Evolutionary conservation across 2,329 filamentous ascomycete species (phyloP), one percentile per base, ranked within the genome.

Genomic region (Decorospora gaudefroyi): DNA sequence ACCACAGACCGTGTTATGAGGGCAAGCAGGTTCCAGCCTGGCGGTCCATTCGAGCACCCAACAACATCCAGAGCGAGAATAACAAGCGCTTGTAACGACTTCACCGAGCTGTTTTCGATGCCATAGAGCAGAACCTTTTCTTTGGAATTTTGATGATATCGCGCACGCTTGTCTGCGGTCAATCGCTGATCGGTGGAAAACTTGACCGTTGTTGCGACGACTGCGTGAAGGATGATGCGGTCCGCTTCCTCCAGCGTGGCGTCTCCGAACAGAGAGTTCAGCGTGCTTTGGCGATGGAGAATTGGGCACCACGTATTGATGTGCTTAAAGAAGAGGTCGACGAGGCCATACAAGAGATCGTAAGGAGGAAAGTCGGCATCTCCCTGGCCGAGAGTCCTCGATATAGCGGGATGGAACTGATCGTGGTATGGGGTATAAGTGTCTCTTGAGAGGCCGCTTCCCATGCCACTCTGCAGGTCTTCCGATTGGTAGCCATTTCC

Each of bases 21-120:
- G 5, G 91, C 90, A 69, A 96, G 83, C 45, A 96, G 79, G 63
- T 95, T 95, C 90, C 90, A 95, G 2, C 89, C 90, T 0, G 90
- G 90, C 2, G 90, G 90, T 0, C 91, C 91, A 65, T 96, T 95
- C 25, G 90, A 90, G 58, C 82, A 88, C 6, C 91, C 91, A 21
- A 90, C 86, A 16, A 95, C 78, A 63, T 96, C 90, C 8, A 96
- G 73, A 0, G 90, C 88, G 4, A 96, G 75, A 35, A 96, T 93
- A 1, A 95, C 88, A 5, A 96, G 75, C 4, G 91, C 90, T 65
- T 96, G 90, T 4, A 96, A 76, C 1, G 89, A 84, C 67, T 90
- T 92, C 46, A 96, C 89, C 0, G 90, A 93, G 9, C 89, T 91
- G 58, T 93, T 90, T 61, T 95, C 90, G 59, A 96, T 80, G 4